Evolutionary conservation across 2,329 filamentous ascomycete species (phyloP).

Genomic region (Pseudogymnoascus sp.): DNA sequence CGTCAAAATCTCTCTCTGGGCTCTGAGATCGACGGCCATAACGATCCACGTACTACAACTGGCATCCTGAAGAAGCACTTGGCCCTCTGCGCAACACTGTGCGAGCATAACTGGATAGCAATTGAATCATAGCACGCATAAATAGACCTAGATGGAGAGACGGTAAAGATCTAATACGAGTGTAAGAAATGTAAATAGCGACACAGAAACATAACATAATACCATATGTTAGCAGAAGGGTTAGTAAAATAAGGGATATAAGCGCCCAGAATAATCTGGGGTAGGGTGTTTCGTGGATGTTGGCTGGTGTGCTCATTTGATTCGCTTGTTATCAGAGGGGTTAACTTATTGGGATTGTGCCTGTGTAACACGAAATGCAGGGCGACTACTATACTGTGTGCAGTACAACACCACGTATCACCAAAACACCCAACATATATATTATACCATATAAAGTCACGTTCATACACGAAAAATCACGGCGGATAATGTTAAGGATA

Average conservation of each 20-base stretch:
- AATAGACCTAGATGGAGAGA: not conserved
- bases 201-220: not conserved
- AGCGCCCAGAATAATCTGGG: not conserved
- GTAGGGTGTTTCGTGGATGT: not conserved
- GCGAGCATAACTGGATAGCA: not conserved
- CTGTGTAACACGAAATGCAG: constrained; percentile 1
- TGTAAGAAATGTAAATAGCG: not conserved
- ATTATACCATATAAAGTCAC: not conserved
- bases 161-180: not conserved
- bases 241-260: not conserved
- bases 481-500: not conserved
- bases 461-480: not conserved
- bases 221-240: not conserved
- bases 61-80: not conserved
- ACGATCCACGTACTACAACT: not conserved
- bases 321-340: constrained; percentile 8
- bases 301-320: not conserved
- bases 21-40: not conserved
- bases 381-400: not conserved
- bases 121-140: not conserved
- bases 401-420: not conserved
- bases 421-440: not conserved
- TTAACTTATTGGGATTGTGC: not conserved
- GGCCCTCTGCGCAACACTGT: not conserved
- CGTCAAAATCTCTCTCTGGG: not conserved